Evolutionary conservation across 2,329 filamentous ascomycete species (phyloP), one percentile per base, ranked within the genome.

Genomic region (Geosmithia morbida): DNA sequence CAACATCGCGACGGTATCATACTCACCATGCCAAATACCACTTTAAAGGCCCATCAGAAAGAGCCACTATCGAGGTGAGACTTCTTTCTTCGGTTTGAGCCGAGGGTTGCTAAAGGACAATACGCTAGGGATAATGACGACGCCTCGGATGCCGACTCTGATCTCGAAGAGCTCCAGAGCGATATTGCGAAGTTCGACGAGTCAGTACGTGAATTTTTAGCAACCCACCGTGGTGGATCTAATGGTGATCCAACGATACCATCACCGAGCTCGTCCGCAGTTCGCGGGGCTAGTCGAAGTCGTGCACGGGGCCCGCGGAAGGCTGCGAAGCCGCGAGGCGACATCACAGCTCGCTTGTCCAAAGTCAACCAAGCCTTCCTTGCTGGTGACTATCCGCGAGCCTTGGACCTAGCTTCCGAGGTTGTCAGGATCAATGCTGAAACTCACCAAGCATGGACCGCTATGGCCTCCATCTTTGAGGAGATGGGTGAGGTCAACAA

Each of bases 291-390:
- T 18, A n/a, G 16, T n/a, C 46, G 57, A 39, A 53, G 50, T 6
- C 41, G 65, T 26, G 49, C 59, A 43, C 61, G 67, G 14, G 74
- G 74, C 7, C 74, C 73, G 22, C 67, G 75, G 17, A 78, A 80
- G 58, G 74, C 78, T 20, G 79, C 77, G 8, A 82, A 85, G 58
- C 82, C 81, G 16, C 77, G 81, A 43, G 78, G 74, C 41, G 81
- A 87, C 54, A 85, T 88, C 60, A 86, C 82, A 55, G 69, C 75
- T 41, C 69, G 81, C 41, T 70, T 88, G 45, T 72, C 75, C 44
- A 70, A 75, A 56, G 85, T 85, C 2, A 85, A 80, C 49, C 71
- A 81, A 50, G 77, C 79, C 4, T 88, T 81, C 56, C 69, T 87
- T 49, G 68, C 73, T 10, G 69, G 73, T 22, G 70, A 81, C 18